Evolutionary conservation across 352 stramenopile genomes (phyloP).

Genomic region (Globisporangium spiculum): DNA sequence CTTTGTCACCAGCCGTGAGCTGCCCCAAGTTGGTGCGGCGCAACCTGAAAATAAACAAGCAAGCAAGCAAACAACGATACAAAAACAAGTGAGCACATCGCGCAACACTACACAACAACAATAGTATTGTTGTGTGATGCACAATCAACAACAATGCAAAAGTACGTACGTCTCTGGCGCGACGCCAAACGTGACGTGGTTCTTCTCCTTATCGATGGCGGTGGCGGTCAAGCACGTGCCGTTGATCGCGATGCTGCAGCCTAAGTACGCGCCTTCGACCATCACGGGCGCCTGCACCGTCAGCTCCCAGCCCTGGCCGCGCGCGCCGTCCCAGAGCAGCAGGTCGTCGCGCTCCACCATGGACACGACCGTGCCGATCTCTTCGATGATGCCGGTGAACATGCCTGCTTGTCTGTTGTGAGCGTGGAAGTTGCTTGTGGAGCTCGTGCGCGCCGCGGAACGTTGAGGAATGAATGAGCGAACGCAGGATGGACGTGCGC

Average conservation of each 20-base stretch:
- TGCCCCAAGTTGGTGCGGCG: conserved; percentile 88
- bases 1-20: conserved; percentile 88
- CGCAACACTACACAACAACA: not conserved
- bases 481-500: too few relatives aligned
- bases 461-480: not conserved
- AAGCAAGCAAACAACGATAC: not conserved
- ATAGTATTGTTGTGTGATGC: not conserved
- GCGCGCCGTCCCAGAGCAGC: conserved; percentile 94
- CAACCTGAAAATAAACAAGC: conserved; percentile 36
- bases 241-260: conserved; percentile 97
- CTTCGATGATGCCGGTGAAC: conserved; percentile 99
- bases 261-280: conserved; percentile 84
- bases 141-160: not conserved
- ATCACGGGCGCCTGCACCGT: conserved; percentile 76
- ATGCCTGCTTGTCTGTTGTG: conserved; percentile 34
- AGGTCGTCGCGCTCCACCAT: conserved; percentile 92
- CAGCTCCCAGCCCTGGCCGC: conserved; percentile 89
- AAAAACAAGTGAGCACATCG: not conserved
- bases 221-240: conserved; percentile 97
- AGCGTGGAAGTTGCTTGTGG: too few relatives aligned
- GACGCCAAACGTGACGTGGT: conserved; percentile 91
- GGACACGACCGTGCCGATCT: conserved; percentile 95
- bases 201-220: conserved; percentile 60
- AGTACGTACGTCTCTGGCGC: conserved; percentile 90
- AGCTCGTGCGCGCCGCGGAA: not conserved